Base-by-base conservation (phyloP, 1,139 yeast species). In the Pichia sp. region DNA sequence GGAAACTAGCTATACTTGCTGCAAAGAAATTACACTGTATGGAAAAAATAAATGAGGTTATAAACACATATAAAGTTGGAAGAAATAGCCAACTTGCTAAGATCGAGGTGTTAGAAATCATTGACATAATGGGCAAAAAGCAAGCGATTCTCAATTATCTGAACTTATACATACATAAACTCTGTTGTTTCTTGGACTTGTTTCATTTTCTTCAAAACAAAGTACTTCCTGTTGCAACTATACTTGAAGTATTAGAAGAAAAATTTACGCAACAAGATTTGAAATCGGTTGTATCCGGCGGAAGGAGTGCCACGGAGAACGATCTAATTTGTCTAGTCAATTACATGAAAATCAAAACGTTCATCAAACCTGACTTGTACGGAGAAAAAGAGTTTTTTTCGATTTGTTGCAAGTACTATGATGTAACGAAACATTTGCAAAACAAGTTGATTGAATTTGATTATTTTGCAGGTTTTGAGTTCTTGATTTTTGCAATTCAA, bases 401-500 rank as follows among this genome's bases (percentile, higher is more conserved):
- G 53, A 47, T 57, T 40, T 58, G 66, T 51, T 55, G 64, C 54
- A 19, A 53, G 13, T 56, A 55, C 53, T 68, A 61, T 59, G 56
- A 32, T 10, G 52, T 53, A n/a, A 61, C 63, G 34, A 62, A 36
- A 62, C 65, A 10, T 69, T 69, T 64, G 55, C 65, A 53, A 38
- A 44, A 68, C 2, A 66, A 62, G 2, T 78, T 82, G 58, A 73
- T 74, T 30, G 77, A 75, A 16, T 84, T 84, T 45, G 93, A 87
- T 62, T 83, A 82, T 63, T 83, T 79, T 63, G 71, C 81, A 5
- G 87, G 87, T 3, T 83, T 83, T 61, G 95, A 87, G 56, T 74
- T 85, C 51, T 66, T 85, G 3, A 70, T 87, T 8, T 65, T 85
- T 51, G 79, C 84, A 2, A 72, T 80, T 1, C 65, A 71, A 55